Conservation (phyloP, 2,329 filamentous ascomycete species). For the Simplicillium aogashimaense region DNA sequence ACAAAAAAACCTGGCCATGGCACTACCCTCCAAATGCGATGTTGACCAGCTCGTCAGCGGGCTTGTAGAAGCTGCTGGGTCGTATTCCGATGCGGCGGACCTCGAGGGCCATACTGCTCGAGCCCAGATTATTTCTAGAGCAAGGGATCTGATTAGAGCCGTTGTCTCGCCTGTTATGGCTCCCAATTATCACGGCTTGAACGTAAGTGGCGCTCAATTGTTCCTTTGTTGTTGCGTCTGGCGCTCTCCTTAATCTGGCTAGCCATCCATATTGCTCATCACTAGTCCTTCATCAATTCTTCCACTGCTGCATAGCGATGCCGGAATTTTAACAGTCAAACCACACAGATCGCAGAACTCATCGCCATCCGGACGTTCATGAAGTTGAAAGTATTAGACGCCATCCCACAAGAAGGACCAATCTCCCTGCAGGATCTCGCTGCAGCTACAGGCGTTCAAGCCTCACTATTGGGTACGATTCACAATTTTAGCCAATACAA, state of each 20-base stretch:
- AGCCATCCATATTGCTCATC: not conserved
- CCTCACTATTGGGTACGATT: constrained; percentile 16
- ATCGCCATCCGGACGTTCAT: constrained; percentile 19
- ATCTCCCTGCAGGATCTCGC: constrained; percentile 18
- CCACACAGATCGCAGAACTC: constrained; percentile 19
- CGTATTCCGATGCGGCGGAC: constrained; percentile 14
- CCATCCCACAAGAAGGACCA: constrained; percentile 15
- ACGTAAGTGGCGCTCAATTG: constrained; percentile 11
- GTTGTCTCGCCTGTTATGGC: constrained; percentile 17
- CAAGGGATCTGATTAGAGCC: constrained; percentile 15
- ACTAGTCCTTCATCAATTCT: too few species aligned
- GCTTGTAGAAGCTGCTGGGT: constrained; percentile 10
- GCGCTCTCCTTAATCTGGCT: too few species aligned
- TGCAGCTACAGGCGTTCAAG: constrained; percentile 14
- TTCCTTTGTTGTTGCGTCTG: too few species aligned
- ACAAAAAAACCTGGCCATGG: constrained; percentile 3
- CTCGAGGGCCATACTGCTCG: constrained; percentile 15
- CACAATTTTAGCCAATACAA: not conserved
- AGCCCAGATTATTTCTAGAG: constrained; percentile 15
- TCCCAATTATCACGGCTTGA: constrained; percentile 21
- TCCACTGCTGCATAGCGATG: too few species aligned
- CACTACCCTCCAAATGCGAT: constrained; percentile 10
- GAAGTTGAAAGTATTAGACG: constrained; percentile 17
- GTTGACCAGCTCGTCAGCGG: constrained; percentile 11
- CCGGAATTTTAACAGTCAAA: too few species aligned